Evolutionary conservation across 768 basidiomycete genomes (phyloP), one percentile per base, ranked within the genome.

Genomic region (Neoboletus subvelutipes): DNA sequence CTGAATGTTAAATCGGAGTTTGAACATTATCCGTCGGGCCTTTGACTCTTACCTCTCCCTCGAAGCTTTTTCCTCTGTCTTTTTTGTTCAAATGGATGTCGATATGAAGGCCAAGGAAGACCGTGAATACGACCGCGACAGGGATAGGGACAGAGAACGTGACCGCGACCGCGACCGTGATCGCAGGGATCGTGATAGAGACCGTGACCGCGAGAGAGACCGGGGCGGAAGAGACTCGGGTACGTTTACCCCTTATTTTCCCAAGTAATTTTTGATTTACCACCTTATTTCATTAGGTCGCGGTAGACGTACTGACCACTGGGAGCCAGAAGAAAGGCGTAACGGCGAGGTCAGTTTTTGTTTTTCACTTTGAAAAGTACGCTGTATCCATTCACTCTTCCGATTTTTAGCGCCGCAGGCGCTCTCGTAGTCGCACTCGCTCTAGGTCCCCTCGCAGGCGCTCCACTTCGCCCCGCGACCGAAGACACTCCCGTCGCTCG

Each of bases 81-180:
- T 17, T 45, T 42, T 43, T 22, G 26, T 59, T 60, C 70, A 66
- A 54, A 91, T 91, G 89, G 89, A 91, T 70, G 81, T 90, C 61
- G 89, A 91, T 65, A 90, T 90, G 87, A 87, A 88, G 73, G 77
- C 72, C 67, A 90, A 90, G 71, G 87, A 90, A 55, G 86, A 90
- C 60, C 73, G 77, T 9, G 87, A 88, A 45, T 87, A 87, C 57
- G 87, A 88, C 73, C 75, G 74, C 67, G 72, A 74, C 60, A 74
- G 77, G 66, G 79, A 78, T 43, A 67, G 78, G 56, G 79, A 80
- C 36, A 67, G 77, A 45, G 73, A 76, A 22, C 64, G 74, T n/a
- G 71, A 73, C 31, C 65, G 68, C 26, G 73, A 72, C 60, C 68
- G 73, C 9, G 75, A 71, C 39, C 69, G 72, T 46, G 78, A 80